Base-by-base conservation (phyloP, 1,139 yeast genomes). In the Candida frijolesensis region DNA sequence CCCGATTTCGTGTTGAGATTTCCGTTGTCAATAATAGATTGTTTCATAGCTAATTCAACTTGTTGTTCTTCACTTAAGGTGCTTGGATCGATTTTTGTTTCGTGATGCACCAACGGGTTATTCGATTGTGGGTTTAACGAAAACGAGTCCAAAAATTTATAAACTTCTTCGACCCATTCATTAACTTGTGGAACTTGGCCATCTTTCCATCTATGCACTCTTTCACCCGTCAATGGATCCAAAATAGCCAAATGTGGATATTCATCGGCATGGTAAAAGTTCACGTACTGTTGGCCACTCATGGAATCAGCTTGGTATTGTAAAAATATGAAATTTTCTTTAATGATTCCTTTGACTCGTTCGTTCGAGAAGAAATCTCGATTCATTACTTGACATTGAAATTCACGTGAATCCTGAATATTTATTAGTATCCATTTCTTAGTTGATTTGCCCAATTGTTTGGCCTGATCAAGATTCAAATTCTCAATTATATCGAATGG, bases 141-240 rank as follows among this genome's bases (percentile, higher is more conserved):
- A 64, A 83, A 89, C 46, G 78, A 66, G n/a, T 70, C 68, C 57
- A 92, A 71, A 63, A 87, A 87, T 18, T 76, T 77, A 30, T 79
- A 76, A 1, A 84, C 79, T 44, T 85, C 87, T 41, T 78, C 77
- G 16, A 85, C 64, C 83, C 94, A 92, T 25, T 67, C 69, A 12
- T 69, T 74, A 0, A 79, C 74, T 35, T 71, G 70, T 0, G 95
- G 96, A 1, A 84, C 85, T 42, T 64, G 70, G 12, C 83, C 83
- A 45, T 79, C 79, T 12, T 62, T 60, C 96, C 97, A 92, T 53
- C 76, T 76, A 57, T 80, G 79, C 50, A 90, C 80, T 53, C 96
- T 77, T 67, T 94, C 99, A 12, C 98, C 98, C 0, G 99, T 94
- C 64, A 92, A 82, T 1, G 99, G 97, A 64, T 95, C 99, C 50